Evolutionary conservation across 768 basidiomycete species (phyloP), one percentile per base, ranked within the genome.

Genomic region (Peribolospora baueri): DNA sequence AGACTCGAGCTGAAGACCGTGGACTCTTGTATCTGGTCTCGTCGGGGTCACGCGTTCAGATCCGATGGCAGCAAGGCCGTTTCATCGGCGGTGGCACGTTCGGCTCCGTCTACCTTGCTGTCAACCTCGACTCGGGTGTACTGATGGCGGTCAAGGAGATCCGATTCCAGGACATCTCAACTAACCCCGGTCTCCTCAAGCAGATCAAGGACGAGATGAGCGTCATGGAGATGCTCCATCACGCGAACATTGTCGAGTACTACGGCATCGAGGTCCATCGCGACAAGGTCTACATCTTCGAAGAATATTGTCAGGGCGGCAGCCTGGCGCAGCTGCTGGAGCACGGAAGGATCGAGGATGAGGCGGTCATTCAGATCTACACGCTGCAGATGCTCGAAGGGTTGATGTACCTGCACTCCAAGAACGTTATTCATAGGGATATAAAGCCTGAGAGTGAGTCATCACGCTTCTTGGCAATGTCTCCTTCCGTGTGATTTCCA

Each of bases 101-200:
- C 67, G 93, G 93, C 25, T 91, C 85, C n/a, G 93, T 98, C n/a
- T 98, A 97, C 66, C 77, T 87, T 50, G 93, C 90, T 13, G 82
- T 95, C 68, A 97, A 97, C 66, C 74, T 97, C 54, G 93, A 97
- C 65, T 81, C 84, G 1, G 86, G 90, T 49, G 82, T 83, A 47
- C 77, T 95, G 58, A 95, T 98, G 88, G 93, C 93, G 7, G 93
- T 95, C 63, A 98, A 98, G 70, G 93, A 97, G 70, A 87, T 97
- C 66, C 86, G 87, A 57, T 91, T 90, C 67, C 87, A 90, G 65
- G 91, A 95, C 66, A 71, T 91, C 9, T 79, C 84, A 5, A 85
- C 84, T 14, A 70, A 86, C 52, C 83, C 90, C 3, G 84, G 78
- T 58, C 73, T 97, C 38, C 85, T 86, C 69, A 75, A 83, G 53